phyloP scores from a whole-genome alignment of 1,139 yeast species.

The Blastobotrys arbuscula region DNA sequence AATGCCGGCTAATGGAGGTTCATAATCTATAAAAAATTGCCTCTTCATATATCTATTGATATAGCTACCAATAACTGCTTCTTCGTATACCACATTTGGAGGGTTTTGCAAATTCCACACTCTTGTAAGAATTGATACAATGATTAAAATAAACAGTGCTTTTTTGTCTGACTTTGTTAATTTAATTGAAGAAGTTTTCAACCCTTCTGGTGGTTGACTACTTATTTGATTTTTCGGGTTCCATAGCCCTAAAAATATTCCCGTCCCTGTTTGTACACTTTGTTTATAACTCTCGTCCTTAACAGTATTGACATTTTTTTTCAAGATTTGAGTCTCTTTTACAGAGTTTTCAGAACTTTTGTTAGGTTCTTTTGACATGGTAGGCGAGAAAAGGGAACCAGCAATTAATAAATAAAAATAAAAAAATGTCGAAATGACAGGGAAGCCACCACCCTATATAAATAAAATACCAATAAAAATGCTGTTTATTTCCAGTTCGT shows the following conservation, averaged over 20 bases:
- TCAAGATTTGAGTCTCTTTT: no score
- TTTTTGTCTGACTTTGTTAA: constrained; percentile 2
- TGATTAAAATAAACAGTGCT: constrained; percentile 2
- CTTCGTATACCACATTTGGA: constrained; percentile 48
- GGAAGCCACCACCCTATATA: no score
- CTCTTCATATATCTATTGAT: constrained; percentile 50
- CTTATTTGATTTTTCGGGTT: constrained; percentile 18
- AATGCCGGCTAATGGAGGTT: constrained; percentile 58
- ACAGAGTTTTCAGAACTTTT: no score
- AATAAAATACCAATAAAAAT: no score
- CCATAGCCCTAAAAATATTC: constrained; percentile 25
- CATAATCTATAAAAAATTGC: constrained; percentile 50
- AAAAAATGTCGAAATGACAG: no score
- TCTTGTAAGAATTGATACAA: constrained; percentile 16
- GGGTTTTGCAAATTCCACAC: constrained; percentile 22
- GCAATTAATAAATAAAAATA: no score
- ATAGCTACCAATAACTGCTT: constrained; percentile 49
- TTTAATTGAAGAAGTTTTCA: background rate
- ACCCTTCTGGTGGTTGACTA: constrained; percentile 6
- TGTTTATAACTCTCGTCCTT: no score
- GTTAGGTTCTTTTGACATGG: no score
- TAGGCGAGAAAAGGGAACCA: no score
- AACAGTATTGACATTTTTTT: no score
- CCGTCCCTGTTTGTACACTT: constrained; percentile 21
- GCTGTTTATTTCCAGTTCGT: no score